These are phyloP conservation scores for Boeremia lycopersici DNA, from an alignment of 2,329 filamentous ascomycete genomes.

Conservation along the genomic window DNA sequence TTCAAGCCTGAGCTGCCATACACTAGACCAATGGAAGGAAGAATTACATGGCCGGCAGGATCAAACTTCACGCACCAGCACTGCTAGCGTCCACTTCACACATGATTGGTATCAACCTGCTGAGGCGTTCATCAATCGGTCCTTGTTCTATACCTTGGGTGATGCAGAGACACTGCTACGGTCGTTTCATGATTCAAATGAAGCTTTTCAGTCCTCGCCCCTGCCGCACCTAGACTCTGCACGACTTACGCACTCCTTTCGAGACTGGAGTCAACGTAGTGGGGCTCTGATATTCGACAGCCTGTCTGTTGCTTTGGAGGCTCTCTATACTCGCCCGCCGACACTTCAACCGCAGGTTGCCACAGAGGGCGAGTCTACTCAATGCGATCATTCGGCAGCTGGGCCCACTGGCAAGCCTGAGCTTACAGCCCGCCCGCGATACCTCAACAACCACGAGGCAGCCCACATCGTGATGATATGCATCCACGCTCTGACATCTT, in stretches of 20 bases:
- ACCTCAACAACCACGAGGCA: constrained; percentile 44
- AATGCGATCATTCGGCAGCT: constrained; percentile 17
- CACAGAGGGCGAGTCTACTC: constrained; percentile 24
- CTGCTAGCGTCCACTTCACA: constrained; percentile 28
- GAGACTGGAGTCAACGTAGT: constrained; percentile 41
- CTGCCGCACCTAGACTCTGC: constrained; percentile 44
- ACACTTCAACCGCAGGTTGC: constrained; percentile 37
- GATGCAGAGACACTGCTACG: constrained; percentile 39
- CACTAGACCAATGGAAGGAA: constrained; percentile 39
- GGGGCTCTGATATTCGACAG: constrained; percentile 47
- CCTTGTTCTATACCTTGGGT: constrained; percentile 43
- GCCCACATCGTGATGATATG: constrained; percentile 51
- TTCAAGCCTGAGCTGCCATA: constrained; percentile 34
- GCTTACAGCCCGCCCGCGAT: constrained; percentile 14
- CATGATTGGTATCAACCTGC: constrained; percentile 20
- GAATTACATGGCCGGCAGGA: constrained; percentile 23
- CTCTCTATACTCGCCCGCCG: constrained; percentile 45
- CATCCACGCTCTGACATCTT: constrained; percentile 48
- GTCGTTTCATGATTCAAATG: constrained; percentile 41
- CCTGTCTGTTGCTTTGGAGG: constrained; percentile 39
- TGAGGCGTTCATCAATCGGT: constrained; percentile 38
- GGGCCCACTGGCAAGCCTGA: not conserved
- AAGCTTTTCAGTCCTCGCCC: constrained; percentile 35
- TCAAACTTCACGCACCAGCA: constrained; percentile 18
- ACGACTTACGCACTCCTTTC: constrained; percentile 38